phyloP scores from a whole-genome alignment of 1,284 basidiomycete genomes.

The Apiotrichum brassicae region DNA sequence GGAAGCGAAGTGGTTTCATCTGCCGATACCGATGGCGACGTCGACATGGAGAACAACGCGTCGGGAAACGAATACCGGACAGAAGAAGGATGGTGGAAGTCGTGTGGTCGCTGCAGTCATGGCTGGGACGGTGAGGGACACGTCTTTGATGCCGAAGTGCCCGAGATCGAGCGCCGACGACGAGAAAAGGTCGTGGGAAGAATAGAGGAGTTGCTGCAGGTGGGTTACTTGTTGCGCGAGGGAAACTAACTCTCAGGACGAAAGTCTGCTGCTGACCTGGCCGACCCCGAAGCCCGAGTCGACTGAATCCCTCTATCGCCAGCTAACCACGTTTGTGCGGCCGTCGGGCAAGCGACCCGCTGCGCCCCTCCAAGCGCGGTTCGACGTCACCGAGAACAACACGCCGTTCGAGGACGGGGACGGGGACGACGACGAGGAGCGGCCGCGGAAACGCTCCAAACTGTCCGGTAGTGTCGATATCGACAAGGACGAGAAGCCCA shows the following conservation, averaged over 20 bases:
- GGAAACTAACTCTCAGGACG: constrained; percentile 56
- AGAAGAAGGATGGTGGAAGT: constrained; percentile 55
- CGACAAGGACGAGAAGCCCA: constrained; percentile 14
- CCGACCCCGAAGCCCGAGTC: constrained; percentile 64
- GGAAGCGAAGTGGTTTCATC: constrained; percentile 56
- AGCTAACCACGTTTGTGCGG: constrained; percentile 53
- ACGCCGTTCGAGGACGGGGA: constrained; percentile 13
- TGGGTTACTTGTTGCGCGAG: constrained; percentile 40
- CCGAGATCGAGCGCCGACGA: constrained; percentile 48
- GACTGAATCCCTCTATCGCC: constrained; percentile 59
- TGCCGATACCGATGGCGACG: constrained; percentile 51
- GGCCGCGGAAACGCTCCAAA: constrained; percentile 21
- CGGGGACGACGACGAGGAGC: constrained; percentile 21
- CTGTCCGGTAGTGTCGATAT: constrained; percentile 8
- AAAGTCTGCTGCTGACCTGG: constrained; percentile 66
- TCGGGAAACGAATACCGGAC: constrained; percentile 12
- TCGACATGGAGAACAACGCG: constrained; percentile 53
- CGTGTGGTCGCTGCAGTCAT: constrained; percentile 68
- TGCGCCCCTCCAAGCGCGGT: constrained; percentile 21
- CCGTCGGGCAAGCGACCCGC: constrained; percentile 38
- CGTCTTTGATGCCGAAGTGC: constrained; percentile 44
- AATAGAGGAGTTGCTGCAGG: constrained; percentile 78
- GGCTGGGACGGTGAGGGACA: constrained; percentile 60
- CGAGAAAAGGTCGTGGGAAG: constrained; percentile 70
- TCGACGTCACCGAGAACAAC: constrained; percentile 26